Evolutionary conservation across 2,329 filamentous ascomycete genomes (phyloP).

Genomic region (Ceratocystis colombiana): DNA sequence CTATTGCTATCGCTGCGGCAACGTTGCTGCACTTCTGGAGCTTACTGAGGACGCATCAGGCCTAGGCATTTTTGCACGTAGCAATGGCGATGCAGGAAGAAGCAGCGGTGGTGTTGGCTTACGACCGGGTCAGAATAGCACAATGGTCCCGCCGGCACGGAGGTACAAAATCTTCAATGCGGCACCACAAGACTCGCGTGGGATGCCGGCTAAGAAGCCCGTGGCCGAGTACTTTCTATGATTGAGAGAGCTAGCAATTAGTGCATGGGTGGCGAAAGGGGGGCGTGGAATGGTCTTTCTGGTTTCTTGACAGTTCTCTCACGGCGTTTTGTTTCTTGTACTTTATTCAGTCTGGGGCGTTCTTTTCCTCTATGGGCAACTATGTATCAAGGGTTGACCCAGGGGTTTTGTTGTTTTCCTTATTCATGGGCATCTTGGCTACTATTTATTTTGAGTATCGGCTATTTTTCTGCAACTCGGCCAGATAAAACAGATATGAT

Average conservation of each 20-base stretch:
- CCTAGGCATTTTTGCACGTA: conserved; percentile 56
- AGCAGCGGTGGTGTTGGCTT: conserved; percentile 37
- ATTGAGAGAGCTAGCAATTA: conserved; percentile 21
- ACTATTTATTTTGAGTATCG: background rate
- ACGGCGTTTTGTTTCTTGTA: conserved; percentile 2
- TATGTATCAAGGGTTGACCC: background rate
- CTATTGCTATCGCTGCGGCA: conserved; percentile 93
- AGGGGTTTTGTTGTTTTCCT: background rate
- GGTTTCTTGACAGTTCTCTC: background rate
- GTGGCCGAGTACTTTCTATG: conserved; percentile 92
- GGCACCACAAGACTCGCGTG: conserved; percentile 85
- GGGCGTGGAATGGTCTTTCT: background rate
- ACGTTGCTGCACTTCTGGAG: conserved; percentile 90
- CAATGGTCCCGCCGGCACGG: conserved; percentile 58
- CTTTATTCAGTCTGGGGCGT: conserved; percentile 4
- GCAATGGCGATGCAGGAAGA: conserved; percentile 57
- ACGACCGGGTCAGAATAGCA: conserved; percentile 37
- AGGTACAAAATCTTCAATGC: conserved; percentile 94
- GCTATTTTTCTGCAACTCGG: background rate
- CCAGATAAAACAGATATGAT: background rate
- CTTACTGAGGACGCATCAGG: conserved; percentile 79
- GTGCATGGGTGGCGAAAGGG: background rate
- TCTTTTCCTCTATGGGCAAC: background rate
- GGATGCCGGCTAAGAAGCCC: conserved; percentile 98
- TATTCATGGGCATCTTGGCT: background rate